Conservation (phyloP, 805 yeast species). For the Kodamaea nitidulidarum region DNA sequence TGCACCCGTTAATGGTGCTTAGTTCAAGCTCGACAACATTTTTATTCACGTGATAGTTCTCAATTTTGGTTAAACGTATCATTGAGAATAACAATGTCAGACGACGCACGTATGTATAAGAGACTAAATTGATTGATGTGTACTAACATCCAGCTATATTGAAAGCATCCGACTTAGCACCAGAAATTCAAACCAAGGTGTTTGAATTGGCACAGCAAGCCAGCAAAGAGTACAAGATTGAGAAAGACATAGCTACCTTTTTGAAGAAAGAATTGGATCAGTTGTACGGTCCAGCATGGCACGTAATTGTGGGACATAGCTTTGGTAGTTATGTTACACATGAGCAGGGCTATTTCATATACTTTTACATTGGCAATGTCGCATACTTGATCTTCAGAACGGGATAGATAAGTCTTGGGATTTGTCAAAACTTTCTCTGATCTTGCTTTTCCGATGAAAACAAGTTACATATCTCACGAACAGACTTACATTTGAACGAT, state of each 20-base stretch:
- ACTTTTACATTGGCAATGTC: conserved; percentile 64
- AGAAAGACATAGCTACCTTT: conserved; percentile 61
- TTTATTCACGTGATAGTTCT: background rate
- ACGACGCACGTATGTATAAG: conserved; percentile 7
- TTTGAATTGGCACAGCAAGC: conserved; percentile 47
- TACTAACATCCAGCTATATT: conserved; percentile 28
- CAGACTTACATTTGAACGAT: too few species aligned
- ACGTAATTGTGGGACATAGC: conserved; percentile 73
- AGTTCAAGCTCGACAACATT: too few species aligned
- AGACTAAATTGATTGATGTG: background rate
- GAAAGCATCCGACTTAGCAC: conserved; percentile 44
- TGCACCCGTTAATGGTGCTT: too few species aligned
- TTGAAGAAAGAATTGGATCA: conserved; percentile 66
- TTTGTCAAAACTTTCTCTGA: too few species aligned
- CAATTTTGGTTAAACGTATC: background rate
- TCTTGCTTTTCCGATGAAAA: too few species aligned
- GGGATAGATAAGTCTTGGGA: too few species aligned
- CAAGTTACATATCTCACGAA: too few species aligned
- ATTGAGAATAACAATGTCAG: conserved; percentile 3
- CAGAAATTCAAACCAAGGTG: conserved; percentile 49
- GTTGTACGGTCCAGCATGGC: conserved; percentile 70
- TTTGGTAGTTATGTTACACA: conserved; percentile 80
- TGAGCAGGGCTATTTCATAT: conserved; percentile 67
- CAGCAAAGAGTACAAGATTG: conserved; percentile 38
- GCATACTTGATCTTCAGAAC: conserved; percentile 72